Evolutionary conservation across 192 early-diverging fungal species (phyloP), one percentile per base, ranked within the genome.

Genomic region (Podila epigama): DNA sequence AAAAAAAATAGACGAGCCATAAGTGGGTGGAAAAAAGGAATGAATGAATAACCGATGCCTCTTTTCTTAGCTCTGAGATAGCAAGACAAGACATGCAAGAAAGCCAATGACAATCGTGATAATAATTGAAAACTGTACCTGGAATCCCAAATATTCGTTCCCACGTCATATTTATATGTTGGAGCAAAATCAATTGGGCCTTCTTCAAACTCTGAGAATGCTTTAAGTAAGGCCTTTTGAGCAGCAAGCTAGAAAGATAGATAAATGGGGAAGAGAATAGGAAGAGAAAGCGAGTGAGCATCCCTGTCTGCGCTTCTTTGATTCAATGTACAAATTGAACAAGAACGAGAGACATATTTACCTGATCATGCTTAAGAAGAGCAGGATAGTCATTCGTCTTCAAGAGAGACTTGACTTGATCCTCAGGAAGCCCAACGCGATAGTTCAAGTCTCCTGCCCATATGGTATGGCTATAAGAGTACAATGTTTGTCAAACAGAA

Each of bases 381-480:
- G 84, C 32, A n/a, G 85, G 79, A 29, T 89, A 72, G 39, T 95
- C 73, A 7, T 86, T 82, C 15, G 82, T 79, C 15, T 79, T 83
- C 3, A 95, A 36, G 1, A 82, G 41, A 7, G 66, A 63, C 59
- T 89, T 89, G 40, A 93, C 86, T 8, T 87, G 87, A 9, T 79
- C 75, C 52, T 92, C 89, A 6, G 88, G 75, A 0, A 95, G 61
- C 3, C 51, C 70, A 34, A 99, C 81, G 5, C 97, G 88, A 80
- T 99, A 98, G 75, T 99, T 99, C 58, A 99, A 72, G 73, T 99
- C 97, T 29, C 97, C 97, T 16, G 97, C 73, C 92, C 94, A 99
- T 50, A 99, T 84, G 27, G 94, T 81, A 73, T 93, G 90, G 60
- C 91, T 91, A 48, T 5, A n/a, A 8, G 12, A 11, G 42, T 0